phyloP scores from a whole-genome alignment of 352 stramenopile genomes.

The Globisporangium acanthophoron region DNA sequence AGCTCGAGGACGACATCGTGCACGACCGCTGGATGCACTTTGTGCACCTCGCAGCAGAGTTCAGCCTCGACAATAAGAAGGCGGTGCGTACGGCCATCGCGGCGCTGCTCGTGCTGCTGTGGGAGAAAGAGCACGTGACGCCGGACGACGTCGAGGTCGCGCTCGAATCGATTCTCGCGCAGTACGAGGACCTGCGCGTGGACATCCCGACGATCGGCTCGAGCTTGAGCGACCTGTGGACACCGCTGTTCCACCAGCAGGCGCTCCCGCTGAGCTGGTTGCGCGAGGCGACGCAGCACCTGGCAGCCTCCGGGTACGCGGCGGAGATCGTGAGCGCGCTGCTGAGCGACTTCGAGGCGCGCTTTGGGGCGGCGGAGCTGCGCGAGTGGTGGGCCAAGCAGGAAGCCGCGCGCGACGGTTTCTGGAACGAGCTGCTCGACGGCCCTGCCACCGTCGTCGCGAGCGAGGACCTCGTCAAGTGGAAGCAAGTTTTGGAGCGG shows the following conservation, averaged over 20 bases:
- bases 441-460: not conserved
- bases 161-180: conserved; percentile 47
- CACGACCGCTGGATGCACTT: conserved; percentile 60
- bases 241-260: conserved; percentile 49
- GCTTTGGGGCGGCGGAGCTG: conserved; percentile 28
- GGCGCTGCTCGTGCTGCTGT: conserved; percentile 37
- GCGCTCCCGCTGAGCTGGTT: conserved; percentile 48
- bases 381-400: conserved; percentile 54
- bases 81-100: conserved; percentile 38
- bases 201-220: conserved; percentile 60
- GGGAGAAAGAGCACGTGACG: conserved; percentile 31
- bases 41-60: conserved; percentile 38
- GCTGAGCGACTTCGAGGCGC: conserved; percentile 24
- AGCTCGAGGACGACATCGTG: conserved; percentile 27
- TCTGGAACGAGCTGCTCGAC: conserved; percentile 19
- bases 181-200: conserved; percentile 72
- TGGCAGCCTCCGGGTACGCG: conserved; percentile 31
- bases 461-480: conserved; percentile 12
- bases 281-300: conserved; percentile 6
- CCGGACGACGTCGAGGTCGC: conserved; percentile 47
- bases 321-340: conserved; percentile 49
- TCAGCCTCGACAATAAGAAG: conserved; percentile 50
- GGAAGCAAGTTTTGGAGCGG: conserved; percentile 17
- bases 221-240: conserved; percentile 58
- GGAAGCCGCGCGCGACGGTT: conserved; percentile 13